Conservation (phyloP, 2,329 filamentous ascomycete genomes). For the Trichoderma sp. region DNA sequence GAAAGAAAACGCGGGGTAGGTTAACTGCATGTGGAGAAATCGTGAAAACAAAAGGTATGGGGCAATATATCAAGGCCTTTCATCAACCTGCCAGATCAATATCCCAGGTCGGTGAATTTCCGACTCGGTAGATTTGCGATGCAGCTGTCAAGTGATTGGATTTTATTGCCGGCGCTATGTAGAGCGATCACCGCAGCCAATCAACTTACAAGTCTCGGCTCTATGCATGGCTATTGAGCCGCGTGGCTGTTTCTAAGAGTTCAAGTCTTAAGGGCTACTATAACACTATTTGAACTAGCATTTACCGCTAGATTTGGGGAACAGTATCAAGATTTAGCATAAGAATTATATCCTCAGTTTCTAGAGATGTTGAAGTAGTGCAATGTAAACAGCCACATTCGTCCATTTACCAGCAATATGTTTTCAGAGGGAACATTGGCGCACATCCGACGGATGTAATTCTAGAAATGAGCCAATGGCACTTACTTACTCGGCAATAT, state of each 20-base stretch:
- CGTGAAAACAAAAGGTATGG: neutral
- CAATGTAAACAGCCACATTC: neutral
- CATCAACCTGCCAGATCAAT: neutral
- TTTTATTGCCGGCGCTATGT: neutral
- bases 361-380: neutral
- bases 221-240: neutral
- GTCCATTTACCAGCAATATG: neutral
- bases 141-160: neutral
- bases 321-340: neutral
- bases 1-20: slow-evolving; percentile 19
- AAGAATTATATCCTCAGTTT: neutral
- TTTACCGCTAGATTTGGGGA: neutral
- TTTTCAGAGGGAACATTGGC: neutral
- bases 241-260: neutral
- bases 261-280: neutral
- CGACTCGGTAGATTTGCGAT: neutral
- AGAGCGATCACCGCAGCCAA: neutral
- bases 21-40: neutral
- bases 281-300: neutral
- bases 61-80: neutral
- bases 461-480: neutral
- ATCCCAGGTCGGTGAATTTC: neutral
- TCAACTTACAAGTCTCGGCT: neutral
- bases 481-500: neutral
- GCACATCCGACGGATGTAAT: neutral